phyloP scores from a whole-genome alignment of 768 basidiomycete genomes.

The Phlebiopsis gigantea region DNA sequence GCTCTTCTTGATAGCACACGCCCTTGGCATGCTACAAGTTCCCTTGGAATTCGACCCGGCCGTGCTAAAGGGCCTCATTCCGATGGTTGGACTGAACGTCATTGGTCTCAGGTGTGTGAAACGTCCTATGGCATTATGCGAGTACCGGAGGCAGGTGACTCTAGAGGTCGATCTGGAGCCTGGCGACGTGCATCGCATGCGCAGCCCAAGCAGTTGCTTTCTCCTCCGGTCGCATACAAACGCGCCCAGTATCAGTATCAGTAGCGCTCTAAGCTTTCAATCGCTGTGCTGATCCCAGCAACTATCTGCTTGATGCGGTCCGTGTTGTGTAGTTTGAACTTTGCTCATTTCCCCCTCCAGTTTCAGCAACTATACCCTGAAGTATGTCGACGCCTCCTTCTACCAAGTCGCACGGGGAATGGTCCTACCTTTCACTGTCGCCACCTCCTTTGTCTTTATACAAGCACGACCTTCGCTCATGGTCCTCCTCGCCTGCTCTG shows the following conservation, averaged over 20 bases:
- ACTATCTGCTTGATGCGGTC: not conserved
- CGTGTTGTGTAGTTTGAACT: not conserved
- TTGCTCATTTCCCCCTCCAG: constrained; percentile 32
- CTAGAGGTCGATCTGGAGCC: no score
- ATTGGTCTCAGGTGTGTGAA: constrained; percentile 67
- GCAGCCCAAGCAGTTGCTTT: no score
- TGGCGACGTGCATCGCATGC: no score
- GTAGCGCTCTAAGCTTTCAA: no score
- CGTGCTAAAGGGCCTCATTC: constrained; percentile 65
- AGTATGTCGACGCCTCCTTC: constrained; percentile 93
- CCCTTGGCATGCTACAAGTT: constrained; percentile 60
- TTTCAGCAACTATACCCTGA: constrained; percentile 86
- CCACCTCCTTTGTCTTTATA: constrained; percentile 77
- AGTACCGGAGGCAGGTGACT: no score
- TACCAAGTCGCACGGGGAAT: constrained; percentile 95
- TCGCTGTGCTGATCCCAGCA: no score
- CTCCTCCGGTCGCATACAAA: not conserved
- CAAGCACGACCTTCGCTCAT: constrained; percentile 68
- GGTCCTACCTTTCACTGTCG: constrained; percentile 89
- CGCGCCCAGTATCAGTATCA: no score
- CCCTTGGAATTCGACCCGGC: constrained; percentile 59
- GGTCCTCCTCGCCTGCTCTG: constrained; percentile 66
- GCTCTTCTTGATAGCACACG: constrained; percentile 58
- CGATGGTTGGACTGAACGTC: constrained; percentile 75
- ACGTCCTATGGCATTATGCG: no score